Evolutionary conservation across 1,284 basidiomycete species (phyloP), one percentile per base, ranked within the genome.

Genomic region (Puccinia novopanici): DNA sequence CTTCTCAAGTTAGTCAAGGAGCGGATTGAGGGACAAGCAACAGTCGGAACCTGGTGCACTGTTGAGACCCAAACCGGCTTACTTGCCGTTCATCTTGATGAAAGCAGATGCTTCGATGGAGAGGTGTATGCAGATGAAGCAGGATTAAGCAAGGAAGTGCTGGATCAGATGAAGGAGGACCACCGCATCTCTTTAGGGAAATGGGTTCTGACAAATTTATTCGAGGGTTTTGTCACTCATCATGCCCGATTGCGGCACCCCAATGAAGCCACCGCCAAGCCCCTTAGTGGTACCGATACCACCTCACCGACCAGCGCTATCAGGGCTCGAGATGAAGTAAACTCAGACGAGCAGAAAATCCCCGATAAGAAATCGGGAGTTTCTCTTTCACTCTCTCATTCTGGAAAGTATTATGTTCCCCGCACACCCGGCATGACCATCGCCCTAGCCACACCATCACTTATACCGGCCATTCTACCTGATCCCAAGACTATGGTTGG

Each of bases 51-150:
- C 5, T 99, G 97, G 97, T 92, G 92, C 73, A 90, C 89, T 24
- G 91, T 93, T 34, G 96, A 98, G 85, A 96, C 94, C 6, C 92
- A 93, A 86, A 91, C 91, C 24, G 96, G 96, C 1, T 90, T 93
- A 48, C 88, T 99, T 81, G 92, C 91, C 0, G 90, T 99, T 3
- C 94, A 98, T 87, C 85, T 99, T 59, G 92, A 90, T 79, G 93
- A 97, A 83, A 85, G 85, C 5, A 87, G 89, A 68, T 93, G 92
- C 83, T 98, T 98, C 85, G 95, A 98, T 82, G 93, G 93, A 13
- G 97, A 99, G 87, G 91, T 96, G 3, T 98, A 97, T 85, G 91
- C 92, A 3, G 95, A 98, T 85, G 96, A 99, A 81, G 82, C 13
- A 81, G 74, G 73, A 71, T 45, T 84, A 82, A 65, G 67, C 81